A percentile compares a stretch with the other conserved stretches of the same genome.
phyloP scores from a whole-genome alignment of 1,284 basidiomycete genomes.

The Wolfiporia cocos region DNA sequence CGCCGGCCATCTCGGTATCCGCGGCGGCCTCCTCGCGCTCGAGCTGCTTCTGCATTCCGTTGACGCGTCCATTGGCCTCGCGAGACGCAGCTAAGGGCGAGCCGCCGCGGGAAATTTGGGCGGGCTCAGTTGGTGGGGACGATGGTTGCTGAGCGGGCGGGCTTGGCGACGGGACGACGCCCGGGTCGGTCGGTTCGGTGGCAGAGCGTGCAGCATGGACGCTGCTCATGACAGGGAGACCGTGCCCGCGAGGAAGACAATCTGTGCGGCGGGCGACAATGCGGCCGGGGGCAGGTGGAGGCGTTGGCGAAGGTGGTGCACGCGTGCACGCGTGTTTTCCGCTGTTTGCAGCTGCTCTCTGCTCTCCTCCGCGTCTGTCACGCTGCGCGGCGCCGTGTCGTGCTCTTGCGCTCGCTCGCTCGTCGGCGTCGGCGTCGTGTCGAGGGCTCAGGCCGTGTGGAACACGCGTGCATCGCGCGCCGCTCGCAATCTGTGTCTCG shows the following conservation, averaged over 20 bases:
- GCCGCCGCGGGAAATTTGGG: conserved; percentile 13
- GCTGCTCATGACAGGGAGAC: conserved; percentile 26
- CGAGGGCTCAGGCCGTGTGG: neutral
- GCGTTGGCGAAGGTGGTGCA: conserved; percentile 24
- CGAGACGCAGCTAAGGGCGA: conserved; percentile 9
- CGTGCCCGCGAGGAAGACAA: conserved; percentile 10
- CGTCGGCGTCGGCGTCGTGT: neutral
- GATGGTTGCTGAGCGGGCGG: conserved; percentile 15
- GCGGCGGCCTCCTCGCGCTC: conserved; percentile 12
- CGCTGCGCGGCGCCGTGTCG: conserved; percentile 2
- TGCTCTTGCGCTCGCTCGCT: neutral
- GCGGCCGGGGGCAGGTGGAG: conserved; percentile 10
- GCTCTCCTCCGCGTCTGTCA: conserved; percentile 18
- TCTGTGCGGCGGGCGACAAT: conserved; percentile 7
- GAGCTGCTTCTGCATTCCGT: conserved; percentile 9
- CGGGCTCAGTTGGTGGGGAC: conserved; percentile 17
- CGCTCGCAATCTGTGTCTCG: no score
- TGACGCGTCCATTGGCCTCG: conserved; percentile 15
- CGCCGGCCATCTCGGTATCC: conserved; percentile 10
- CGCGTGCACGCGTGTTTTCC: conserved; percentile 27
- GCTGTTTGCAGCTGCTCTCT: conserved; percentile 24
- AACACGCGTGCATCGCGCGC: no score
- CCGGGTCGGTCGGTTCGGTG: conserved; percentile 15
- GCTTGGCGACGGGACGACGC: conserved; percentile 12
- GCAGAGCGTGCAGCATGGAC: conserved; percentile 22